Conservation (phyloP, 495 filamentous ascomycete genomes). For the Aspergillus funiculosus region DNA sequence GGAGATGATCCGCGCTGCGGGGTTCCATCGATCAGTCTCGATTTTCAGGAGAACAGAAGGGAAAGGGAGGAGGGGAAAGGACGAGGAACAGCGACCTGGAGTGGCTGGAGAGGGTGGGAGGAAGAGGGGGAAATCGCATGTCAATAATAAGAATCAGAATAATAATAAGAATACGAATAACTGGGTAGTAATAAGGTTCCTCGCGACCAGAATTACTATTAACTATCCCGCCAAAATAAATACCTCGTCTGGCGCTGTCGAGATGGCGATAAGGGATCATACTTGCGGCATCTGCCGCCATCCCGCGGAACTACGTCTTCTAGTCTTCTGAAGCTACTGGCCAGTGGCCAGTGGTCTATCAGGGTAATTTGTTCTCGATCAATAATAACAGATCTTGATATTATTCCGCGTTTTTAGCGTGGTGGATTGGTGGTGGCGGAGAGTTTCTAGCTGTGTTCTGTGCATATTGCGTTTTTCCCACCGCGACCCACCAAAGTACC, state of each 20-base stretch:
- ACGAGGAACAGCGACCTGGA: not conserved
- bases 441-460: too few species aligned
- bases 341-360: too few species aligned
- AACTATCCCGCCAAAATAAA: too few species aligned
- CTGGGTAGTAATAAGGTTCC: too few species aligned
- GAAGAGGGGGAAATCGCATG: not conserved
- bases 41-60: not conserved
- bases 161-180: not conserved
- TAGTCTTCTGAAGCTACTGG: not conserved
- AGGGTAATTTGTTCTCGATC: too few species aligned
- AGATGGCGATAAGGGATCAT: conserved; percentile 1
- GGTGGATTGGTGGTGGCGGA: too few species aligned
- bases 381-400: too few species aligned
- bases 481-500: too few species aligned
- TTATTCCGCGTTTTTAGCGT: too few species aligned
- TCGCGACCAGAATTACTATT: too few species aligned
- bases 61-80: conserved; percentile 1
- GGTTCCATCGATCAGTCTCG: conserved; percentile 26
- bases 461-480: too few species aligned
- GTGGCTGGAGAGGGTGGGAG: conserved; percentile 1
- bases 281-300: not conserved
- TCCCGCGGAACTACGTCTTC: not conserved
- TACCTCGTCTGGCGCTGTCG: not conserved
- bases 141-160: not conserved
- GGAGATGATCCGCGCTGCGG: conserved; percentile 19